These are phyloP conservation scores for Hypoxylon rickii DNA, from an alignment of 495 filamentous ascomycete species.

Conservation along the genomic window DNA sequence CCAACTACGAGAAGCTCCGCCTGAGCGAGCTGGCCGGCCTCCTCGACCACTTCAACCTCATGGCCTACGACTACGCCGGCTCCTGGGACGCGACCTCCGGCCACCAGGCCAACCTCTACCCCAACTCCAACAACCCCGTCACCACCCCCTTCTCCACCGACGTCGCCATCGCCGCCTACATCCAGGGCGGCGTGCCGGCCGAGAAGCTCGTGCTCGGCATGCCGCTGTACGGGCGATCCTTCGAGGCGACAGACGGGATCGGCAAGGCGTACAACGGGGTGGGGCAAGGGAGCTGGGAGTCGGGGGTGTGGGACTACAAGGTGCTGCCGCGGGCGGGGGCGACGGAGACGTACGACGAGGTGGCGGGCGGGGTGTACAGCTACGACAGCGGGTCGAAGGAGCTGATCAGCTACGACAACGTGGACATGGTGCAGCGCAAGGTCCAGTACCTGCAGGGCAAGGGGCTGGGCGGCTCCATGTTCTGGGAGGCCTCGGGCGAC, in stretches of 20 bases:
- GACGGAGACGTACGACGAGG: constrained; percentile 49
- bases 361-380: constrained; percentile 66
- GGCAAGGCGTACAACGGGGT: too few relatives aligned
- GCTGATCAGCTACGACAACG: constrained; percentile 77
- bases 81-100: constrained; percentile 68
- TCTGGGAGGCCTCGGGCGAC: constrained; percentile 87
- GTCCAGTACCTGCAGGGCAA: constrained; percentile 64
- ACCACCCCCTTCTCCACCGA: constrained; percentile 72
- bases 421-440: constrained; percentile 64
- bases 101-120: constrained; percentile 78
- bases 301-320: constrained; percentile 85
- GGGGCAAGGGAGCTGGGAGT: constrained; percentile 77
- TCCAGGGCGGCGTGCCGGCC: constrained; percentile 61
- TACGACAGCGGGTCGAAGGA: constrained; percentile 63
- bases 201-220: constrained; percentile 81
- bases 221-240: constrained; percentile 85
- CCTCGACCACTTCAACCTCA: constrained; percentile 87
- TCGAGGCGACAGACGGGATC: constrained; percentile 68
- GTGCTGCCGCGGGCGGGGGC: constrained; percentile 58
- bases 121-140: constrained; percentile 50
- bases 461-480: constrained; percentile 81
- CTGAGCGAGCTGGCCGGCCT: constrained; percentile 67
- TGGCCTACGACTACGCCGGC: constrained; percentile 76
- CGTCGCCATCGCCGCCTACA: constrained; percentile 69
- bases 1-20: constrained; percentile 69